Percentiles rank a stretch among this genome's conserved stretches.
These are phyloP conservation scores for Aspergillus sp. DNA, from an alignment of 2,329 filamentous ascomycete genomes.

Conservation along the genomic window DNA sequence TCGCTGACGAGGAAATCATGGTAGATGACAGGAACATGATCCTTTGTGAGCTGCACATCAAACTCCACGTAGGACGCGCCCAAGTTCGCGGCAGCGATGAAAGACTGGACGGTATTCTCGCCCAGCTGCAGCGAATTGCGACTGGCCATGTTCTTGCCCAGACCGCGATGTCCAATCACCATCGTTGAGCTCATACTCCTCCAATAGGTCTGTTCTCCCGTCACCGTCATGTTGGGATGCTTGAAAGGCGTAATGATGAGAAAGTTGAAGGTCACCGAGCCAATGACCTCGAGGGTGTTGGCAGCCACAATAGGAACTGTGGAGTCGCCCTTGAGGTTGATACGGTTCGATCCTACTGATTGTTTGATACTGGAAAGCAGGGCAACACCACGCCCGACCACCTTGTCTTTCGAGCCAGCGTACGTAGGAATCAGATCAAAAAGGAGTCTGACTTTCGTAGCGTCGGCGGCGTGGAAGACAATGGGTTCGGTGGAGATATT, in stretches of 20 bases:
- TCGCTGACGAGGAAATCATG: constrained; percentile 98
- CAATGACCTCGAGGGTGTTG: constrained; percentile 83
- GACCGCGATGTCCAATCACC: constrained; percentile 71
- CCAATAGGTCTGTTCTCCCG: constrained; percentile 92
- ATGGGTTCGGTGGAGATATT: constrained; percentile 93
- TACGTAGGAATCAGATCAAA: constrained; percentile 98
- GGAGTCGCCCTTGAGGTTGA: constrained; percentile 87
- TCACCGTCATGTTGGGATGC: constrained; percentile 91
- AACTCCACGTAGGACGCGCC: constrained; percentile 74
- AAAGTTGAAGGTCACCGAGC: constrained; percentile 95
- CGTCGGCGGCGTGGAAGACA: constrained; percentile 78
- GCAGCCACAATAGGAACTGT: constrained; percentile 87
- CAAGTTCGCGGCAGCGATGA: constrained; percentile 92
- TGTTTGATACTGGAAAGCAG: constrained; percentile 84
- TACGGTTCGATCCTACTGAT: constrained; percentile 79
- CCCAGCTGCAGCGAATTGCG: constrained; percentile 89
- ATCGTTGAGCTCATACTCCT: constrained; percentile 87
- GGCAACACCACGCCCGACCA: constrained; percentile 86
- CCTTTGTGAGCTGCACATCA: constrained; percentile 97
- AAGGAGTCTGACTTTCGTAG: constrained; percentile 78
- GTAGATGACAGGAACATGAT: constrained; percentile 96
- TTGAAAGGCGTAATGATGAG: constrained; percentile 90
- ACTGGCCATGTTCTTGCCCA: constrained; percentile 86
- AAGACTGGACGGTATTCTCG: constrained; percentile 93
- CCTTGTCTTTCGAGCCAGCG: constrained; percentile 75